These are phyloP conservation scores for Trichoderma erinaceum DNA, from an alignment of 495 filamentous ascomycete species.

Conservation along the genomic window DNA sequence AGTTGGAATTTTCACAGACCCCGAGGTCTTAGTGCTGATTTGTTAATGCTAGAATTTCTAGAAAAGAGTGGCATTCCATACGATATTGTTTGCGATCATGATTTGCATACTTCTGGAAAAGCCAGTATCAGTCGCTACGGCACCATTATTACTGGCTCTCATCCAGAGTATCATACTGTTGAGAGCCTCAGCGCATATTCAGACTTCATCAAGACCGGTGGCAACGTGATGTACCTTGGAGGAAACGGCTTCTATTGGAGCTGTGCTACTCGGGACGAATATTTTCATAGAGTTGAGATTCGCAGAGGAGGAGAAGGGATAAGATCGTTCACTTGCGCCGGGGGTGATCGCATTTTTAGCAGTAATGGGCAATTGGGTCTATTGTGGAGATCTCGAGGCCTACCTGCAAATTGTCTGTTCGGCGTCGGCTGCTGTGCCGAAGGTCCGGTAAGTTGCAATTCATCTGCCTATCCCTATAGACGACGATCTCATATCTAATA, in stretches of 20 bases:
- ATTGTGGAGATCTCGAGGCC: not conserved
- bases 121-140: not conserved
- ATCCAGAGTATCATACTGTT: not conserved
- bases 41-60: not conserved
- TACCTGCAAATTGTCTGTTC: not conserved
- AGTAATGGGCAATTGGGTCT: not conserved
- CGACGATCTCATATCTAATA: no score
- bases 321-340: not conserved
- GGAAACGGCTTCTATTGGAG: not conserved
- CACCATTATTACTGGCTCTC: not conserved
- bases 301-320: not conserved
- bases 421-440: not conserved
- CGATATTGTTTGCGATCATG: not conserved
- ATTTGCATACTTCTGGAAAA: not conserved
- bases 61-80: not conserved
- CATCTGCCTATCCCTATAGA: no score
- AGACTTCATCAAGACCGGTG: not conserved
- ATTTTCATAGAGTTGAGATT: not conserved
- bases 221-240: not conserved
- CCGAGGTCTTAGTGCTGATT: not conserved
- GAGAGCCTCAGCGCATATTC: not conserved
- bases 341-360: not conserved
- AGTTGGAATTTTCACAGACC: not conserved
- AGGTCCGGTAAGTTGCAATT: not conserved
- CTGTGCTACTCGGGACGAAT: not conserved